Conservation (phyloP, 1,284 basidiomycete genomes). For the Sutorius eximius region DNA sequence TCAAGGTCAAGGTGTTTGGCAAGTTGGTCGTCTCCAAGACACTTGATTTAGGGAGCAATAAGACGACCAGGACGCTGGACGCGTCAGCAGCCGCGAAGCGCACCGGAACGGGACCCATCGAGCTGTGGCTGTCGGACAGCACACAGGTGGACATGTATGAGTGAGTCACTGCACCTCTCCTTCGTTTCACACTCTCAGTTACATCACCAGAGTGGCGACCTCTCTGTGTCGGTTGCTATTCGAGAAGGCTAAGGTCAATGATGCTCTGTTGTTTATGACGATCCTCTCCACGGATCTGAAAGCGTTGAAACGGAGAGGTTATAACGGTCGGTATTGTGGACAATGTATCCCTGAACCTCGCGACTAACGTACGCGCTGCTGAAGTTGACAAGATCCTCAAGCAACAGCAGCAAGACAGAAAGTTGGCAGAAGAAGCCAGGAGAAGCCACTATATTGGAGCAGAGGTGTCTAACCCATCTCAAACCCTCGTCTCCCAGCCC, state of each 20-base stretch:
- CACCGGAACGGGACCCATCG: conserved; percentile 59
- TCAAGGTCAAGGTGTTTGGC: conserved; percentile 66
- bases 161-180: conserved; percentile 46
- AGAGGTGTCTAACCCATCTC: conserved; percentile 7
- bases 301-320: conserved; percentile 83
- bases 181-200: neutral
- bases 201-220: conserved; percentile 63
- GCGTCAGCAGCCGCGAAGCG: conserved; percentile 75
- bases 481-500: conserved; percentile 11
- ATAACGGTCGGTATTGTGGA: conserved; percentile 58
- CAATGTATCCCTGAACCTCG: neutral
- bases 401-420: conserved; percentile 75
- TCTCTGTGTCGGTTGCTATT: conserved; percentile 79
- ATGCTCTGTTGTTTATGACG: conserved; percentile 87
- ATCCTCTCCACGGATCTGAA: conserved; percentile 89
- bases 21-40: conserved; percentile 64
- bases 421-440: conserved; percentile 55
- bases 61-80: conserved; percentile 56
- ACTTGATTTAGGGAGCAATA: conserved; percentile 51
- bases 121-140: conserved; percentile 75
- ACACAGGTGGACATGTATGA: conserved; percentile 90
- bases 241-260: conserved; percentile 73
- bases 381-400: conserved; percentile 91
- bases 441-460: conserved; percentile 29
- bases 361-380: neutral